Conservation (phyloP, 228 moss, liverwort and hornwort species). For the Sphagnum fallax region DNA sequence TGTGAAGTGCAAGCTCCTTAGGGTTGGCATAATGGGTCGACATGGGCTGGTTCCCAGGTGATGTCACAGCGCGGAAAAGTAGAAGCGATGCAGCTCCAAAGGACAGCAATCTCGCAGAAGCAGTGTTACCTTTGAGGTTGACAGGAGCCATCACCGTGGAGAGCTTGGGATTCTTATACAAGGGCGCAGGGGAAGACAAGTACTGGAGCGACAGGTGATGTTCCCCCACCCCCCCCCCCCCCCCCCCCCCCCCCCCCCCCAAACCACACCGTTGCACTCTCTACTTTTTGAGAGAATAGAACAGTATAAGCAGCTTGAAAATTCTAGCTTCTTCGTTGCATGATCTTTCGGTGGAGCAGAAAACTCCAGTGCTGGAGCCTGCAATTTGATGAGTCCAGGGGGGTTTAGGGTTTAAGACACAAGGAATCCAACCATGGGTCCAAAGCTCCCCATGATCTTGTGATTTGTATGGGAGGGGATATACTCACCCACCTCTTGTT, state of each 20-base stretch:
- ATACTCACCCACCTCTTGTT: too few relatives aligned
- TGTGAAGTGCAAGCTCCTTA: not conserved
- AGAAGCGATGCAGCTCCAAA: not conserved
- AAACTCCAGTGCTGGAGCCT: not conserved
- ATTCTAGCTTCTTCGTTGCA: too few relatives aligned
- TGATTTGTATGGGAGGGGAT: too few relatives aligned
- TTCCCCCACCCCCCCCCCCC: not conserved
- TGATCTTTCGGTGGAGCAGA: too few relatives aligned
- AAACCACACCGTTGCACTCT: not conserved
- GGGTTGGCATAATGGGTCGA: not conserved
- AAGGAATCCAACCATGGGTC: not conserved
- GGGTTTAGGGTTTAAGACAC: not conserved
- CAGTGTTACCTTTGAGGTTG: slow-evolving; percentile 16
- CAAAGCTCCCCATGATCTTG: not conserved
- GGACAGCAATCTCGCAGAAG: not conserved
- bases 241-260: too few relatives aligned
- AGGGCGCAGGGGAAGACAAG: slow-evolving; percentile 22
- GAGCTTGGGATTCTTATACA: slow-evolving; percentile 17
- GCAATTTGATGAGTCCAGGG: not conserved
- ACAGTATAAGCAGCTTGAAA: too few relatives aligned
- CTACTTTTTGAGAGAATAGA: too few relatives aligned
- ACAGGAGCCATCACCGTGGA: slow-evolving; percentile 18
- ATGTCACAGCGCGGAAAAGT: too few relatives aligned
- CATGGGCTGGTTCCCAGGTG: too few relatives aligned
- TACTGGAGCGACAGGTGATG: slow-evolving; percentile 27